A percentile compares a stretch with the other conserved stretches of the same genome.
Evolutionary conservation across 2,329 filamentous ascomycete species (phyloP).

Genomic region (Claviceps sorghi): DNA sequence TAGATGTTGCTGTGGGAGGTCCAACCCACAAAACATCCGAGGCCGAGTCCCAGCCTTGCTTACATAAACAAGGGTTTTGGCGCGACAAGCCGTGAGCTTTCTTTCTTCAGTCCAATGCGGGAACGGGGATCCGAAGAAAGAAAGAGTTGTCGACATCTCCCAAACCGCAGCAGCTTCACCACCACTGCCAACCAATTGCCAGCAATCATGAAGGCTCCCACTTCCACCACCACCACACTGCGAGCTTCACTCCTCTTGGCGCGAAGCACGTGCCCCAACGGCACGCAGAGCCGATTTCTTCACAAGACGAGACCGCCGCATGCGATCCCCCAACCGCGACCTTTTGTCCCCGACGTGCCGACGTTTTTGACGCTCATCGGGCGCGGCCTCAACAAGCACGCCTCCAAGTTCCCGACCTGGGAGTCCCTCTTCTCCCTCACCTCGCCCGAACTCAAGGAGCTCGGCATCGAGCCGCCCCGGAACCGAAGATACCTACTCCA

Average conservation of each 20-base stretch:
- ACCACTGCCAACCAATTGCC: background rate
- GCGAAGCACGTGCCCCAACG: constrained; percentile 17
- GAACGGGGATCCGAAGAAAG: background rate
- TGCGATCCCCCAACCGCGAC: constrained; percentile 53
- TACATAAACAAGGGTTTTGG: constrained; percentile 13
- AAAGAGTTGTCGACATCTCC: constrained; percentile 6
- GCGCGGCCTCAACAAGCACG: constrained; percentile 67
- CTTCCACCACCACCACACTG: too few relatives aligned
- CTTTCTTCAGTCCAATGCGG: background rate
- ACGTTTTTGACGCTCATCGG: constrained; percentile 89
- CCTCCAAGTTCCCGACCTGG: constrained; percentile 80
- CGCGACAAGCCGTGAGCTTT: background rate
- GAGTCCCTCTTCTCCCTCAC: constrained; percentile 73
- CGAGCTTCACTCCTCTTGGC: constrained; percentile 19
- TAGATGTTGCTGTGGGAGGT: too few relatives aligned
- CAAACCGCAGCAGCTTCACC: background rate
- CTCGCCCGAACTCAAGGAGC: constrained; percentile 61
- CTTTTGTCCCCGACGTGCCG: constrained; percentile 69
- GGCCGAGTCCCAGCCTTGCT: constrained; percentile 15
- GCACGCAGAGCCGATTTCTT: constrained; percentile 27
- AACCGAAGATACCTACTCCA: constrained; percentile 69
- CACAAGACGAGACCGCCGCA: constrained; percentile 26
- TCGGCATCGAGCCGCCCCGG: constrained; percentile 77
- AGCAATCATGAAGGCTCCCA: constrained; percentile 18
- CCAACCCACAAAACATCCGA: background rate